Evolutionary conservation across 345 rosid species (phyloP).

Genomic region (Lagerstroemia speciosa): DNA sequence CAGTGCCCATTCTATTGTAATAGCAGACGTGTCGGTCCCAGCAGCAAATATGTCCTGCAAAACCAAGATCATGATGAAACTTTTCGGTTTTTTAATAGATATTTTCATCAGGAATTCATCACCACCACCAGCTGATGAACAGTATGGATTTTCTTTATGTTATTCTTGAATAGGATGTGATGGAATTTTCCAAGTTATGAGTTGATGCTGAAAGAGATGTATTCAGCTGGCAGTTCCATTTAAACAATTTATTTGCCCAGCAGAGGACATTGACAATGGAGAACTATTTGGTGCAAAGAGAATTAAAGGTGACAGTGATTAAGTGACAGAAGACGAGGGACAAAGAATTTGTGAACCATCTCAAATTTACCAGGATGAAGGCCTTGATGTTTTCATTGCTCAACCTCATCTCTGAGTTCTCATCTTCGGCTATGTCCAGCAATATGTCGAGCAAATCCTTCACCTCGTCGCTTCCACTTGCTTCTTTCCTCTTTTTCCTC

Average conservation of each 20-base stretch:
- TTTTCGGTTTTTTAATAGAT: neutral
- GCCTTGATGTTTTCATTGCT: conserved; percentile 68
- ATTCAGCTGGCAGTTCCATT: too few species aligned
- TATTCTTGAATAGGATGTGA: too few species aligned
- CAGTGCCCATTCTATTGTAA: conserved; percentile 60
- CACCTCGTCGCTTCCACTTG: conserved; percentile 6
- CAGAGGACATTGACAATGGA: neutral
- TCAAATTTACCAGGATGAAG: conserved; percentile 53
- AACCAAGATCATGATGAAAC: neutral
- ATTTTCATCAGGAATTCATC: neutral
- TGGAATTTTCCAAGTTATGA: too few species aligned
- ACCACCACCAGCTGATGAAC: neutral
- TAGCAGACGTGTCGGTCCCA: conserved; percentile 46
- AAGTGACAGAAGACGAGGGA: neutral
- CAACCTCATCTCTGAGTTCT: conserved; percentile 44
- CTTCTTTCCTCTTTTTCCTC: conserved; percentile 17
- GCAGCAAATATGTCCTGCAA: conserved; percentile 46
- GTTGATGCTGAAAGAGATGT: too few species aligned
- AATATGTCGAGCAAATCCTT: conserved; percentile 56
- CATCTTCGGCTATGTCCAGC: conserved; percentile 57
- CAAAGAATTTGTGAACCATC: neutral
- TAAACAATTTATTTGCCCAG: neutral
- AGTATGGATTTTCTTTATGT: neutral
- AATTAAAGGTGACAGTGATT: neutral
- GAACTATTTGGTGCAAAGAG: neutral